These are phyloP conservation scores for Candida maltosa DNA, from an alignment of 805 yeast genomes.

Conservation along the genomic window DNA sequence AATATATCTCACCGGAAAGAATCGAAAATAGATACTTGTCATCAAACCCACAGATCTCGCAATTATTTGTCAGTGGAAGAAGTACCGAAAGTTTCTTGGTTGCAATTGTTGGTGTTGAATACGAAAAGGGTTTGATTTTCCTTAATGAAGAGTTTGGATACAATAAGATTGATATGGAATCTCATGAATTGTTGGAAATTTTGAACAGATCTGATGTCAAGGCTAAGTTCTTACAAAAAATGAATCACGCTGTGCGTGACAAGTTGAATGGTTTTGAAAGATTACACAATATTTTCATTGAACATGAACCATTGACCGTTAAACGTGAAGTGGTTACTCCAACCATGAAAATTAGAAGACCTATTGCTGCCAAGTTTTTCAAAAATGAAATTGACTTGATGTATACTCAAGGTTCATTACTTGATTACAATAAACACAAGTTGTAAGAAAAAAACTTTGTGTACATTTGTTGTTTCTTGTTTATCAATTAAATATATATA, in stretches of 20 bases:
- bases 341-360: slow-evolving; percentile 48
- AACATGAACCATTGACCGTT: slow-evolving; percentile 37
- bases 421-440: too few species aligned
- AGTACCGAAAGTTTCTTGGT: slow-evolving; percentile 51
- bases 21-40: slow-evolving; percentile 61
- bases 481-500: not conserved
- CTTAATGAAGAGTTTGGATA: slow-evolving; percentile 14
- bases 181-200: slow-evolving; percentile 10
- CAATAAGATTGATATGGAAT: slow-evolving; percentile 9
- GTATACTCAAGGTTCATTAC: slow-evolving; percentile 31
- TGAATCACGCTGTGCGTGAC: slow-evolving; percentile 19
- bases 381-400: slow-evolving; percentile 18
- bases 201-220: slow-evolving; percentile 16
- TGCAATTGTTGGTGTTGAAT: slow-evolving; percentile 60
- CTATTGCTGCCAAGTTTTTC: slow-evolving; percentile 20
- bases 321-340: slow-evolving; percentile 65
- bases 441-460: too few species aligned
- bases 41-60: slow-evolving; percentile 44
- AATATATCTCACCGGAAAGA: slow-evolving; percentile 68
- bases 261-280: slow-evolving; percentile 27
- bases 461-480: too few species aligned
- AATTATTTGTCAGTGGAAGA: slow-evolving; percentile 60
- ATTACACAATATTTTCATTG: slow-evolving; percentile 25
- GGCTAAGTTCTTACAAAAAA: slow-evolving; percentile 15
- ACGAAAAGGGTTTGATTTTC: slow-evolving; percentile 22